Base-by-base conservation (phyloP, 345 rosid genomes). In the Arabis hirsuta region DNA sequence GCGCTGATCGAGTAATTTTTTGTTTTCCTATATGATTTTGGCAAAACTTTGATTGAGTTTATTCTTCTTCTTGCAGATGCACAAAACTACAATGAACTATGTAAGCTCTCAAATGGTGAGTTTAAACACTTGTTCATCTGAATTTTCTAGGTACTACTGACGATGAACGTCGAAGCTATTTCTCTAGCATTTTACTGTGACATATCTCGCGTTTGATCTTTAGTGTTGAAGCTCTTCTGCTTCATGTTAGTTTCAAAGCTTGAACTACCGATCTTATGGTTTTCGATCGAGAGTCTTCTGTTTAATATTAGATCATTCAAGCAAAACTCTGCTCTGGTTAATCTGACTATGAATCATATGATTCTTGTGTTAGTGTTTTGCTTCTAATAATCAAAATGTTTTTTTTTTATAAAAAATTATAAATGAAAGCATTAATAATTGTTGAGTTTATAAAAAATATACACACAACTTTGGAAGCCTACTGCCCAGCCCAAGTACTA, bases 71-170 rank as follows among this genome's bases (percentile, higher is more conserved):
- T 83, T 79, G 80, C 92, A 90, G 98, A 93, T 67, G 77, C 79
- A 32, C 16, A 65, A 13, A 84, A 73, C 81, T 89, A 86, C 64
- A 86, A 90, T 77, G 87, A 89, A 79, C 90, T 93, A 14, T 93
- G 98, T 70, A 86, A 90, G 82, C 98, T 93, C n/a, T 89, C 94
- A 64, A 93, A 88, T 44, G 96, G 92, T 3, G 94, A 88, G 73
- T 93, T 79, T 60, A 87, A 79, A 45, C 78, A 82, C 62, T 67
- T 90, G 53, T 93, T 90, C 82, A 81, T 93, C 53, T 93, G 69
- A 87, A 6, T 20, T 4, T 16, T 4, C 27, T 10, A 19, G 27
- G 19, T 6, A 34, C 9, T 6, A 34, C 9, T 26, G 14, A 36
- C 8, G 26, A 53, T 53, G 69, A 16, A 47, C 29, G 32, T 12